Evolutionary conservation across 2,329 filamentous ascomycete species (phyloP).

Genomic region (Monosporascus sp.): DNA sequence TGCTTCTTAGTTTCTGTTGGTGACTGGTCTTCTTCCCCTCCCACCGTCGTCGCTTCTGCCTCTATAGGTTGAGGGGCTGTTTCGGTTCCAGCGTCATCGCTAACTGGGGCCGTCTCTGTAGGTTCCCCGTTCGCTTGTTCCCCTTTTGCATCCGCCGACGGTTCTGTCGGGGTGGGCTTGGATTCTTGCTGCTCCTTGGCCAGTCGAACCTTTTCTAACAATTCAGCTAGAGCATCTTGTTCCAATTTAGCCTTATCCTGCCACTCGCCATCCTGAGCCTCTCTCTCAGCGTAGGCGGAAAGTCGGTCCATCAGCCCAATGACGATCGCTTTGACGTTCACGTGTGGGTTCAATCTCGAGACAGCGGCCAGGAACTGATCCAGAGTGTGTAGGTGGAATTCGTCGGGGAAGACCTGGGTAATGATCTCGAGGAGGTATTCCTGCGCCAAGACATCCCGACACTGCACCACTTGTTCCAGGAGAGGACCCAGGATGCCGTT

Average conservation of each 20-base stretch:
- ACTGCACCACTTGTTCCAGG: constrained; percentile 95
- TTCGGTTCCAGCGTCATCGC: constrained; percentile 26
- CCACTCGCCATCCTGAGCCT: constrained; percentile 65
- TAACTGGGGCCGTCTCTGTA: constrained; percentile 26
- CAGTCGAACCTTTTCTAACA: constrained; percentile 75
- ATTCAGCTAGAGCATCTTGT: constrained; percentile 71
- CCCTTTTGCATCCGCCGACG: constrained; percentile 32
- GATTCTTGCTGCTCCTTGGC: constrained; percentile 49
- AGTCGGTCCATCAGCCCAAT: constrained; percentile 96
- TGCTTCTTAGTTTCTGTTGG: constrained; percentile 29
- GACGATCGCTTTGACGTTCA: constrained; percentile 96
- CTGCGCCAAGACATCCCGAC: constrained; percentile 91
- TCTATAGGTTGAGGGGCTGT: constrained; percentile 36
- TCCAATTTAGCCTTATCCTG: constrained; percentile 74
- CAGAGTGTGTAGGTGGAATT: constrained; percentile 94
- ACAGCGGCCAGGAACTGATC: constrained; percentile 94
- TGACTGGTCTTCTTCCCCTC: constrained; percentile 32
- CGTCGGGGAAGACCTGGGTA: constrained; percentile 97
- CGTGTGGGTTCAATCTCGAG: constrained; percentile 86
- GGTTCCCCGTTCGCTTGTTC: constrained; percentile 31
- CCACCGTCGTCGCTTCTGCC: constrained; percentile 43
- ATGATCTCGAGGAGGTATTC: constrained; percentile 98
- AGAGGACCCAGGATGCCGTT: constrained; percentile 81
- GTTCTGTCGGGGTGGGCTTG: constrained; percentile 17
- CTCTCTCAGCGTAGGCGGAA: constrained; percentile 89